A percentile compares a stretch with the other conserved stretches of the same genome.
Evolutionary conservation across 1,284 basidiomycete genomes (phyloP).

Genomic region (Testicularia cyperi): DNA sequence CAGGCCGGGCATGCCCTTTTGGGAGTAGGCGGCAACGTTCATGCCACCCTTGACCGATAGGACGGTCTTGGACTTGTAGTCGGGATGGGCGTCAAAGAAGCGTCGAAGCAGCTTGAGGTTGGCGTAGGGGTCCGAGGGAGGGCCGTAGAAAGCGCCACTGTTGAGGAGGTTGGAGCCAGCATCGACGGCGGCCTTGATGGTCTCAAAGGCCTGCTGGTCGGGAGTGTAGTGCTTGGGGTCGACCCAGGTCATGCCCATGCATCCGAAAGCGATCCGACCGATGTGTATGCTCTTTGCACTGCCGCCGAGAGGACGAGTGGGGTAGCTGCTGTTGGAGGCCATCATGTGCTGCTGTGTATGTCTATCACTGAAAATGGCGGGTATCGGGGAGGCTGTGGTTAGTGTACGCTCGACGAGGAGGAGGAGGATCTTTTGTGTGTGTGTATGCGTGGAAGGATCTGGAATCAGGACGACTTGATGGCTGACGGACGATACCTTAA

Average conservation of each 20-base stretch:
- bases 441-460: too few relatives aligned
- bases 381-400: too few relatives aligned
- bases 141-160: conserved; percentile 63
- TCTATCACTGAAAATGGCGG: too few relatives aligned
- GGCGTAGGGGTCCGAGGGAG: conserved; percentile 51
- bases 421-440: neutral
- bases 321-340: conserved; percentile 49
- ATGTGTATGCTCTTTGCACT: conserved; percentile 26
- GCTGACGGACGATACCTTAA: too few relatives aligned
- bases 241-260: conserved; percentile 48
- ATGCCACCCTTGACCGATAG: conserved; percentile 65
- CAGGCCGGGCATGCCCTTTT: conserved; percentile 31
- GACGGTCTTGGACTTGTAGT: conserved; percentile 65
- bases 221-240: conserved; percentile 49
- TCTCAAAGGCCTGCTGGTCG: conserved; percentile 67
- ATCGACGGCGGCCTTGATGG: conserved; percentile 68
- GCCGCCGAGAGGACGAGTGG: conserved; percentile 44
- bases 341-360: neutral
- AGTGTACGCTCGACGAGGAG: too few relatives aligned
- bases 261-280: conserved; percentile 46
- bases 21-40: conserved; percentile 10
- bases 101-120: conserved; percentile 63
- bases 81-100: conserved; percentile 66
- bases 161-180: conserved; percentile 65
- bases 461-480: too few relatives aligned